phyloP scores from a whole-genome alignment of 352 stramenopile genomes.

The Thalassiosira delicatula region DNA sequence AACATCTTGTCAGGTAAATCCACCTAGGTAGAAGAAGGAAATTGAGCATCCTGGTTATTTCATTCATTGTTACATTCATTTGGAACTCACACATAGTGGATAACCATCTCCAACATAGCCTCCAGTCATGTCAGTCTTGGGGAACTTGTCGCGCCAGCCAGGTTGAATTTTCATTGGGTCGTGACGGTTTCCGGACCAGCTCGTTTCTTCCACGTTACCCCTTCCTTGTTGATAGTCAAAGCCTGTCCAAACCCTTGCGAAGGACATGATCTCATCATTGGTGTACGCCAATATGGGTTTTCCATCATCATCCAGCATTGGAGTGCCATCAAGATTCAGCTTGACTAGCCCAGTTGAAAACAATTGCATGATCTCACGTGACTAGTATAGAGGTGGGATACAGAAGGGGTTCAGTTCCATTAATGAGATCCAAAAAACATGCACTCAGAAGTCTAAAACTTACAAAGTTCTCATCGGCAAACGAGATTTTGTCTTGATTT shows the following conservation, averaged over 20 bases:
- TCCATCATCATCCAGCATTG: conserved; percentile 61
- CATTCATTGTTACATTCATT: background rate
- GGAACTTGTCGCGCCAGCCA: conserved; percentile 75
- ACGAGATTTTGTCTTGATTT: conserved; percentile 44
- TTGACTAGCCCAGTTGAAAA: conserved; percentile 78
- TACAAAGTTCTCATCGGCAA: conserved; percentile 75
- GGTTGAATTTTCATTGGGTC: conserved; percentile 79
- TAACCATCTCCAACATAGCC: conserved; percentile 75
- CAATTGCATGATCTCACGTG: conserved; percentile 37
- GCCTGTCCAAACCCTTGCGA: conserved; percentile 80
- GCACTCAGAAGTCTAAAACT: conserved; percentile 27
- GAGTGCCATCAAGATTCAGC: conserved; percentile 77
- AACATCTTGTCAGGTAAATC: conserved; percentile 68
- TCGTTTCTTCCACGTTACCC: conserved; percentile 69
- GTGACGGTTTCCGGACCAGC: conserved; percentile 25
- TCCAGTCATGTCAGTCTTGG: conserved; percentile 73
- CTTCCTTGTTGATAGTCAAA: conserved; percentile 69
- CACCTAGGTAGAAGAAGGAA: background rate
- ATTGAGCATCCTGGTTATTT: too few relatives aligned
- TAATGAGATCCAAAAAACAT: background rate
- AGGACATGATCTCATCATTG: conserved; percentile 81
- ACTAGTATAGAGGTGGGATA: conserved; percentile 40
- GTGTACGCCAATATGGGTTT: conserved; percentile 70
- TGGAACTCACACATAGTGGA: conserved; percentile 53
- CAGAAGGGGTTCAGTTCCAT: background rate